Conservation (phyloP, 345 rosid genomes). For the Pistacia vera region DNA sequence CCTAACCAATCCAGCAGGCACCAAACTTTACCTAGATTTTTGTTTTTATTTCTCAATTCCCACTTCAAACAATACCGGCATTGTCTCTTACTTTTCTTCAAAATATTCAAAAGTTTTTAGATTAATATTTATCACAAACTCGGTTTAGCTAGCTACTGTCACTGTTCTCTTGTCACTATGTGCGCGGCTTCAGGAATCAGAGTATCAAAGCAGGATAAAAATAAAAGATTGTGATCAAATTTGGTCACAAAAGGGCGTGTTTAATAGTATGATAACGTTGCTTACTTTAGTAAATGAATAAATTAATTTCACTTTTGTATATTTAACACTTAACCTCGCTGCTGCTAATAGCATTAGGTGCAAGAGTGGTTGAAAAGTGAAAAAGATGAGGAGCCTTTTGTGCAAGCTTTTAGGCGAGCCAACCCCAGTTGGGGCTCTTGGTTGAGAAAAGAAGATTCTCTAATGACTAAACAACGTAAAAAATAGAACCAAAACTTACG, state of each 20-base stretch:
- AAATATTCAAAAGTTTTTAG: not conserved
- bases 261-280: not conserved
- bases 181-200: not conserved
- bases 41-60: constrained; percentile 26
- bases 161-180: not conserved
- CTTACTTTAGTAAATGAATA: not conserved
- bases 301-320: not conserved
- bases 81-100: constrained; percentile 23
- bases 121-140: not conserved
- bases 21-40: constrained; percentile 31
- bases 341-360: constrained; percentile 1
- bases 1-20: constrained; percentile 22
- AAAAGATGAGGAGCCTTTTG: constrained; percentile 32
- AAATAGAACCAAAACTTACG: constrained; percentile 28
- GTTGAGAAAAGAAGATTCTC: constrained; percentile 38
- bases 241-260: not conserved
- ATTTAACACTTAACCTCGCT: not conserved
- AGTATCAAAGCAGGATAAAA: too few species aligned
- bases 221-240: not conserved
- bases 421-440: not conserved
- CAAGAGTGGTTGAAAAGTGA: constrained; percentile 54
- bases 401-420: constrained; percentile 30
- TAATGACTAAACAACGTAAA: constrained; percentile 38
- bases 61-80: constrained; percentile 23
- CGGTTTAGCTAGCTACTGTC: not conserved